Evolutionary conservation across 768 basidiomycete species (phyloP), one percentile per base, ranked within the genome.

Genomic region (Serendipita sp.): DNA sequence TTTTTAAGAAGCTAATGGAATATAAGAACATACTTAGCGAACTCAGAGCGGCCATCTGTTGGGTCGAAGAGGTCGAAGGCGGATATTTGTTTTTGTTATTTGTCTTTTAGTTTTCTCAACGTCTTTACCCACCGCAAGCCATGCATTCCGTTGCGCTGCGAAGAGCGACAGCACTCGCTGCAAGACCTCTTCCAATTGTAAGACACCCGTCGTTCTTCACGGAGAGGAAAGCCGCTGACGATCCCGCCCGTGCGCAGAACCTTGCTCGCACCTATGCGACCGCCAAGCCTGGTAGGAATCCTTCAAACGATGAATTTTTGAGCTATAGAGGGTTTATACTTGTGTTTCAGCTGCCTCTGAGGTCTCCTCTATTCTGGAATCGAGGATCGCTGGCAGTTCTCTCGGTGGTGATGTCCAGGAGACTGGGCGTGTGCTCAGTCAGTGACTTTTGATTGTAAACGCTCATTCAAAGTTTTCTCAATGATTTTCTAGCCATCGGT

Each of bases 361-460:
- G 83, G 96, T 99, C 69, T 95, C 96, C 48, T 93, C 93, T 70
- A 97, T 99, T 78, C 85, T 99, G 72, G 96, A 99, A 82, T 88
- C 88, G 71, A 90, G 96, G 74, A 99, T 99, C 74, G 83, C 94
- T 68, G 96, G 95, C 74, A 82, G 90, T 67, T 78, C 87, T 68
- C 79, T 92, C 69, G 86, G 90, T 70, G 90, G 83, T 70, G 96
- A 97, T 74, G 91, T 98, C 71, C 92, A 97, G 79, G 96, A 99
- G 79, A 98, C 96, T 65, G 96, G 96, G 72, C 93, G 95, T 73
- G 96, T 99, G 67, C 76, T 99, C 77, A 99, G 92, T 95, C 74
- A 66, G 90, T 83, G 20, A 11, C 43, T 43, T 71, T 66, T 66
- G 67, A 66, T 61, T 53, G 64, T 71, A 17, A 67, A 62, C 51